Evolutionary conservation across 2,329 filamentous ascomycete genomes (phyloP).

Genomic region (Cladorrhinum sp.): DNA sequence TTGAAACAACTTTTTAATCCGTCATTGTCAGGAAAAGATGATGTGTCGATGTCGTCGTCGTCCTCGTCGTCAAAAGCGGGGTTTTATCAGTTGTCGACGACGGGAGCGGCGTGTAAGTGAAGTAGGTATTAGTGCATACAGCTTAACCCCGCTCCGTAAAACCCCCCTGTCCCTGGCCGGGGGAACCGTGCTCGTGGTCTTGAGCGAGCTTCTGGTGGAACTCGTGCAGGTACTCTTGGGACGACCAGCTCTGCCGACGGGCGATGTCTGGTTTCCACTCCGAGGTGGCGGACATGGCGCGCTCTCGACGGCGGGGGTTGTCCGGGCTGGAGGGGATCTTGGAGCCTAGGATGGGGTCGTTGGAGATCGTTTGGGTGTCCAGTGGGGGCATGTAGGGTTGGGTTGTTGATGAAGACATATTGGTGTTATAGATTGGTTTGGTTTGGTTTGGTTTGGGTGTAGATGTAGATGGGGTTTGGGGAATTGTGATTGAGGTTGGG

Average conservation of each 20-base stretch:
- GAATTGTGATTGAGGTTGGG: background rate
- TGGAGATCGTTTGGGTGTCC: background rate
- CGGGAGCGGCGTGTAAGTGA: no score
- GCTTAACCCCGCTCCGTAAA: conserved; percentile 20
- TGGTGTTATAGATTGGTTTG: no score
- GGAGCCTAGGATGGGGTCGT: conserved; percentile 1
- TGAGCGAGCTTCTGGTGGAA: conserved; percentile 50
- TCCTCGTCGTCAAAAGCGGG: background rate
- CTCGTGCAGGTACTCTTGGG: conserved; percentile 52
- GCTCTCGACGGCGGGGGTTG: conserved; percentile 14
- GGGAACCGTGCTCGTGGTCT: conserved; percentile 30
- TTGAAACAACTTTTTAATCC: no score
- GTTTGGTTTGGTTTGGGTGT: no score
- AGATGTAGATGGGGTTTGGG: no score
- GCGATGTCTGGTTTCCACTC: conserved; percentile 44
- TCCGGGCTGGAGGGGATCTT: conserved; percentile 26
- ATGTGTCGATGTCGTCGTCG: no score
- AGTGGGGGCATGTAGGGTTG: background rate
- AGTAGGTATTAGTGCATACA: no score
- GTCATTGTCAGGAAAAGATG: no score
- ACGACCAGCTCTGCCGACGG: conserved; percentile 50
- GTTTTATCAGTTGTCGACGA: no score
- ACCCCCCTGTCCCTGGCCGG: conserved; percentile 39
- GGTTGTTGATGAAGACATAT: no score
- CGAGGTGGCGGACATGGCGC: conserved; percentile 36